Conservation (phyloP, 345 rosid species). For the Odontarrhena argentea region DNA sequence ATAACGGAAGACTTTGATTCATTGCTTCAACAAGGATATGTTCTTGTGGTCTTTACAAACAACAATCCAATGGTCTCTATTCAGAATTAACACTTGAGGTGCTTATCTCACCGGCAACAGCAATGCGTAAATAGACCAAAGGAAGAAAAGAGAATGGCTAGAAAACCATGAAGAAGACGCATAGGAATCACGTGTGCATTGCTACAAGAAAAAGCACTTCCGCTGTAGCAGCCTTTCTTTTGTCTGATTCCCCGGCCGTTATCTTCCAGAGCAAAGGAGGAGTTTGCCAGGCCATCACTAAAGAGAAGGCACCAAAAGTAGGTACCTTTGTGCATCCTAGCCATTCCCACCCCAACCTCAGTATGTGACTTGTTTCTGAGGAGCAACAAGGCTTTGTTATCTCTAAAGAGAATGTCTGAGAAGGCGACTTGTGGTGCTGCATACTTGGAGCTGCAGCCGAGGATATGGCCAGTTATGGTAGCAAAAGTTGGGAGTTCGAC, state of each 20-base stretch:
- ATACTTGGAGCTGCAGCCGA: slow-evolving; percentile 73
- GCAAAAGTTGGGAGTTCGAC: slow-evolving; percentile 78
- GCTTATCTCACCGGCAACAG: neutral
- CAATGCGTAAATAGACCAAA: slow-evolving; percentile 29
- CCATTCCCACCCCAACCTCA: slow-evolving; percentile 74
- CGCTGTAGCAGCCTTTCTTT: slow-evolving; percentile 77
- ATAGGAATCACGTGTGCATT: slow-evolving; percentile 41
- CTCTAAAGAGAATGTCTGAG: slow-evolving; percentile 61
- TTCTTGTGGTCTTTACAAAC: slow-evolving; percentile 14
- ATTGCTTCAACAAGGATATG: slow-evolving; percentile 12
- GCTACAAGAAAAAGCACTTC: slow-evolving; percentile 68
- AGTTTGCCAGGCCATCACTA: slow-evolving; percentile 58
- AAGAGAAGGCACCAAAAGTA: slow-evolving; percentile 77
- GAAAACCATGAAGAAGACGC: slow-evolving; percentile 31
- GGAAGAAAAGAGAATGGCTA: slow-evolving; percentile 16
- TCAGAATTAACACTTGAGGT: slow-evolving; percentile 3
- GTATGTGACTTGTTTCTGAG: slow-evolving; percentile 64
- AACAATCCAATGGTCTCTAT: slow-evolving; percentile 2
- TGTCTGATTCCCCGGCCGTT: slow-evolving; percentile 78
- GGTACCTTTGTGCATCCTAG: slow-evolving; percentile 59
- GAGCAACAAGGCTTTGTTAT: slow-evolving; percentile 50
- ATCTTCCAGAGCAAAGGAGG: slow-evolving; percentile 78
- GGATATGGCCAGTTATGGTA: slow-evolving; percentile 69
- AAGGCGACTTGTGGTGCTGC: slow-evolving; percentile 58
- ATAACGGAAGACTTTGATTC: slow-evolving; percentile 26